These are phyloP conservation scores for Citeromyces siamensis DNA, from an alignment of 1,139 yeast genomes.

Conservation along the genomic window DNA sequence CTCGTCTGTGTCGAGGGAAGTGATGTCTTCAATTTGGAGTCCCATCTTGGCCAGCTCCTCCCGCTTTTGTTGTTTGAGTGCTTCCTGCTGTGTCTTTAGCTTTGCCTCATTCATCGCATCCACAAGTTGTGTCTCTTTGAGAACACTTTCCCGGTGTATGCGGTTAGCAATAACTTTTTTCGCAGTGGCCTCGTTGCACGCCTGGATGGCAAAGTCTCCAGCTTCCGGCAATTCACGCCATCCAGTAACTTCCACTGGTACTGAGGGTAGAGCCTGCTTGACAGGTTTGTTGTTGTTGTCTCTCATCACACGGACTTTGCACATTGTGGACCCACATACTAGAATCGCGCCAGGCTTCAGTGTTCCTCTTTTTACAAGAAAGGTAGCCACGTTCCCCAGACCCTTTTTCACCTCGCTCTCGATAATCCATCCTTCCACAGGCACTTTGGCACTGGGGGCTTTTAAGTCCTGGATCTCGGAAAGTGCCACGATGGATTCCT, in stretches of 20 bases:
- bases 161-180: conserved; percentile 66
- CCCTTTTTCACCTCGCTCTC: conserved; percentile 82
- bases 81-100: conserved; percentile 30
- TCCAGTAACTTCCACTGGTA: conserved; percentile 87
- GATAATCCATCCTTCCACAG: conserved; percentile 79
- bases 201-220: conserved; percentile 78
- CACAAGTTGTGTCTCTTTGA: conserved; percentile 54
- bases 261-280: conserved; percentile 70
- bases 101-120: conserved; percentile 56
- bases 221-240: conserved; percentile 93
- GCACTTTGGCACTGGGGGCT: conserved; percentile 43
- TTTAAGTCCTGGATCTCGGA: conserved; percentile 75
- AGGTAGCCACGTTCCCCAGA: conserved; percentile 78
- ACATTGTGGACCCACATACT: conserved; percentile 79
- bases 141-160: conserved; percentile 37
- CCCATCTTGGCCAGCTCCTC: conserved; percentile 48
- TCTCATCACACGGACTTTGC: conserved; percentile 74
- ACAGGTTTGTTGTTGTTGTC: conserved; percentile 62
- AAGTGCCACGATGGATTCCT: conserved; percentile 77
- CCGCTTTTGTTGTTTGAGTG: conserved; percentile 36
- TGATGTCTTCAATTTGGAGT: conserved; percentile 29
- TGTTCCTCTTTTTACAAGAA: conserved; percentile 70
- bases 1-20: conserved; percentile 18
- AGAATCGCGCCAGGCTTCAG: conserved; percentile 56
- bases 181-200: conserved; percentile 60